Evolutionary conservation across 495 filamentous ascomycete genomes (phyloP).

Genomic region (Penicillium canariense): DNA sequence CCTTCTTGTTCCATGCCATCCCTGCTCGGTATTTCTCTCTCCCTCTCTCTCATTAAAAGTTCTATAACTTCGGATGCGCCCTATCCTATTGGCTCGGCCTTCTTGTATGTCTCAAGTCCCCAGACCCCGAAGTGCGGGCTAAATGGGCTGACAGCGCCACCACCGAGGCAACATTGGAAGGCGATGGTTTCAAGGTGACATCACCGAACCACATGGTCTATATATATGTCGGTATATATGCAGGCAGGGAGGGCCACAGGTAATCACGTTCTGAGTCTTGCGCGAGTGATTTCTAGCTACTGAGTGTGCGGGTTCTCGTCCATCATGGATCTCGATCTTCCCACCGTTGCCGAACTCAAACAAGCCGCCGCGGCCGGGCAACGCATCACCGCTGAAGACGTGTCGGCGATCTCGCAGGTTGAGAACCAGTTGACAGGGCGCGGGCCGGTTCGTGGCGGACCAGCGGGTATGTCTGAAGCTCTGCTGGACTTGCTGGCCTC

Average conservation of each 20-base stretch:
- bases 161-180: constrained; percentile 3
- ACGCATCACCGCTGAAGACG: constrained; percentile 35
- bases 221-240: constrained; percentile 17
- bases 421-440: constrained; percentile 41
- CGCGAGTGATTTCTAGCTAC: too few relatives aligned
- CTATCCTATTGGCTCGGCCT: not conserved
- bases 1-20: too few relatives aligned
- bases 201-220: constrained; percentile 21
- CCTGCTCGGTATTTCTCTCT: too few relatives aligned
- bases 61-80: too few relatives aligned
- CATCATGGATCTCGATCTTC: constrained; percentile 25
- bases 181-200: constrained; percentile 32
- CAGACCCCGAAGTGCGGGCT: too few relatives aligned
- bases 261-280: too few relatives aligned
- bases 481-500: not conserved
- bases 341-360: constrained; percentile 33
- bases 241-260: not conserved
- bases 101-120: too few relatives aligned
- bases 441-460: constrained; percentile 56
- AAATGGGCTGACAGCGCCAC: constrained; percentile 26
- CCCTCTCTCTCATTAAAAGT: too few relatives aligned
- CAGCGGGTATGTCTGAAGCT: constrained; percentile 38
- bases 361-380: constrained; percentile 34
- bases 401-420: constrained; percentile 35
- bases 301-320: too few relatives aligned